phyloP scores from a whole-genome alignment of 495 filamentous ascomycete species.

The Beverwykella pulmonaria region DNA sequence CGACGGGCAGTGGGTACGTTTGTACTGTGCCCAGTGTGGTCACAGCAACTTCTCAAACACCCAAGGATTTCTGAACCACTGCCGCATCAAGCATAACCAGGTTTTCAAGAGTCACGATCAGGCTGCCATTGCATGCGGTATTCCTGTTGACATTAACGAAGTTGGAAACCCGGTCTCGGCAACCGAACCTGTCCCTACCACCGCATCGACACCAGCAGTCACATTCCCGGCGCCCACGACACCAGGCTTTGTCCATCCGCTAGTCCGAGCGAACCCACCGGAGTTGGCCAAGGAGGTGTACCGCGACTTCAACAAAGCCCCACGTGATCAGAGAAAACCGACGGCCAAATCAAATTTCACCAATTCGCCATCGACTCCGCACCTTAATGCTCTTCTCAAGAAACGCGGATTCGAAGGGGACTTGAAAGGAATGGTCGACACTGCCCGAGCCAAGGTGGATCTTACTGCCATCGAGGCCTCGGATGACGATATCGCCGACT shows the following conservation, averaged over 20 bases:
- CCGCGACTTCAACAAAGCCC: slow-evolving; percentile 21
- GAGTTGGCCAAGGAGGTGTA: slow-evolving; percentile 32
- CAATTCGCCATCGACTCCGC: slow-evolving; percentile 69
- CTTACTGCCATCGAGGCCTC: slow-evolving; percentile 26
- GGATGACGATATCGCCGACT: slow-evolving; percentile 31
- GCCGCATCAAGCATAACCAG: slow-evolving; percentile 87
- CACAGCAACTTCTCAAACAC: slow-evolving; percentile 90
- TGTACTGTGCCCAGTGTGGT: slow-evolving; percentile 86
- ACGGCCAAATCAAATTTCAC: slow-evolving; percentile 45
- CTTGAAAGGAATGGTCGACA: slow-evolving; percentile 33
- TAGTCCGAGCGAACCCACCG: slow-evolving; percentile 30
- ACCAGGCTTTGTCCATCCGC: slow-evolving; percentile 34
- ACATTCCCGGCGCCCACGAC: slow-evolving; percentile 23
- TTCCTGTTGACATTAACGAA: slow-evolving; percentile 64
- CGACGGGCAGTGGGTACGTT: slow-evolving; percentile 68
- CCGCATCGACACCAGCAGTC: slow-evolving; percentile 24
- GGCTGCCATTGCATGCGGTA: slow-evolving; percentile 85
- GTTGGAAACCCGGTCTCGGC: slow-evolving; percentile 25
- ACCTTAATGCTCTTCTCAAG: slow-evolving; percentile 72
- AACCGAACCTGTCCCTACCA: slow-evolving; percentile 20
- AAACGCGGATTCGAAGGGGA: slow-evolving; percentile 58
- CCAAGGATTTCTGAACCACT: slow-evolving; percentile 98
- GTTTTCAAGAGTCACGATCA: slow-evolving; percentile 94
- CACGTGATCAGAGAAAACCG: slow-evolving; percentile 8
- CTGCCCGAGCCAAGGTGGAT: slow-evolving; percentile 33